Percentiles rank a stretch among this genome's conserved stretches.
Conservation (phyloP, 495 filamentous ascomycete species). For the Tetracladium marchalianum region DNA sequence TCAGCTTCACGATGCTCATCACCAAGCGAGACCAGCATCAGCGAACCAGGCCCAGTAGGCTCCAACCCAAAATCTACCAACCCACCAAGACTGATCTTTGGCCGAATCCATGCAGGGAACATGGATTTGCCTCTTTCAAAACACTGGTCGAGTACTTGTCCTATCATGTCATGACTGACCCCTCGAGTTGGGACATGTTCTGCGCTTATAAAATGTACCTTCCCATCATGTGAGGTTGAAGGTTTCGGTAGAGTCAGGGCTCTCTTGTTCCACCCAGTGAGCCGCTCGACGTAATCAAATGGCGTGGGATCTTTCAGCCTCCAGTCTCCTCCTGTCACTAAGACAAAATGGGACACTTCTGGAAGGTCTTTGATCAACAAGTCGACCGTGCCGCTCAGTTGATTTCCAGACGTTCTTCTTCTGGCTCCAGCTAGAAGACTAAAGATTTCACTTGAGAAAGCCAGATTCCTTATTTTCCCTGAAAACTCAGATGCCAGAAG, state of each 20-base stretch:
- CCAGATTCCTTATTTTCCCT: background rate
- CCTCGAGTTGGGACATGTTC: background rate
- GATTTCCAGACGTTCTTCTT: no score
- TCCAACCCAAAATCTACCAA: no score
- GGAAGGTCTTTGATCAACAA: background rate
- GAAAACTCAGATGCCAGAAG: background rate
- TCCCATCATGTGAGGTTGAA: background rate
- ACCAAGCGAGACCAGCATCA: no score
- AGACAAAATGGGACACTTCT: background rate
- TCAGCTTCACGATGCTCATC: no score
- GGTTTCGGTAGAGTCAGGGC: background rate
- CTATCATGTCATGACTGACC: background rate
- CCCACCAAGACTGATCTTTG: background rate
- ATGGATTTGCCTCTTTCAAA: background rate
- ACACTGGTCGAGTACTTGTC: background rate
- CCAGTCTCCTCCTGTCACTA: background rate
- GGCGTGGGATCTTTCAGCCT: background rate
- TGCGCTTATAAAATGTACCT: background rate
- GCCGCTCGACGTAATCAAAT: background rate
- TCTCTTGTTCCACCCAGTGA: background rate
- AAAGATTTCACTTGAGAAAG: conserved; percentile 2
- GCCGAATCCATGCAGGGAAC: background rate
- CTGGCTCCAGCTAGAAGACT: background rate
- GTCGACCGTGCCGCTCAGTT: no score
- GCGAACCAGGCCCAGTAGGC: no score